Evolutionary conservation across 768 basidiomycete species (phyloP), one percentile per base, ranked within the genome.

Genomic region (Suillus americanus): DNA sequence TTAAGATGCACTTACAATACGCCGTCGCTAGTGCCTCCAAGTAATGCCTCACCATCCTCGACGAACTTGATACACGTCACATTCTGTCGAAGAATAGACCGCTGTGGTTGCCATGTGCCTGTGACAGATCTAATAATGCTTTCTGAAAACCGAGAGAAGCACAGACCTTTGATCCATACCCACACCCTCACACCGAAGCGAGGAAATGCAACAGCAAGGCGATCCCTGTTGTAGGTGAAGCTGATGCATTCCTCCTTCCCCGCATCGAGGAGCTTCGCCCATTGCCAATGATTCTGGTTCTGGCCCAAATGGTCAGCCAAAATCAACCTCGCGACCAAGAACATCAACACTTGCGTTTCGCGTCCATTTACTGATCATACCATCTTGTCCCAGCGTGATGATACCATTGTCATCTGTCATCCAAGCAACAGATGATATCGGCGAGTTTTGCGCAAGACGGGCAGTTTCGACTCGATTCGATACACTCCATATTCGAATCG

Each of bases 21-120:
- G 13, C 89, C 89, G 68, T 91, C 89, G 61, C 81, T 82, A 35
- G 90, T 90, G 2, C 89, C 90, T 1, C 90, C 89, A 28, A 91
- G 76, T 53, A 91, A 75, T 56, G 85, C 87, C 43, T 80, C 79
- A 0, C 89, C 90, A 38, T 85, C 85, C 28, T 87, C 83, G 10
- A 89, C 79, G 70, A 91, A 90, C 68, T 79, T 81, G 64, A 91
- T 81, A 4, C 84, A 81, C 9, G 87, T 87, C 55, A 90, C 86
- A 62, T 89, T 87, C 66, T 84, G 85, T 61, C 88, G 82, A 62
- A 83, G 67, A 62, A 91, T 89, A 55, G 87, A 83, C 62, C 89
- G 81, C 64, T 90, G 87, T 1, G 81, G 74, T 65, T 85, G 82
- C 90, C 89, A 90, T 30, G 82, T 81, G 16, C 85, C 89, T 89